Evolutionary conservation across 768 basidiomycete species (phyloP).

Genomic region (Hericium coralloides): DNA sequence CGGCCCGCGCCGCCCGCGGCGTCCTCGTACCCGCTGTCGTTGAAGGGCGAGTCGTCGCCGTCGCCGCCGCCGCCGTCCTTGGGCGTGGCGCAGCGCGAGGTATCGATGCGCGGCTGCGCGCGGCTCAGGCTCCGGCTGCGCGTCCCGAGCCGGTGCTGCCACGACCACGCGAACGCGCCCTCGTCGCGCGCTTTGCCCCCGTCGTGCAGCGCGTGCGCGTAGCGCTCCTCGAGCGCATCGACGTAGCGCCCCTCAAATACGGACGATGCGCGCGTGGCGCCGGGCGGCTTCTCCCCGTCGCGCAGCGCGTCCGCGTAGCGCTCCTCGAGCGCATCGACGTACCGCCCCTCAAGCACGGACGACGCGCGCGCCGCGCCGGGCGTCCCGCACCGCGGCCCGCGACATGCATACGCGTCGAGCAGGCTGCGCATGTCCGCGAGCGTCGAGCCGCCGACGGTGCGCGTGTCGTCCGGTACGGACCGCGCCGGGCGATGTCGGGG

Average conservation of each 20-base stretch:
- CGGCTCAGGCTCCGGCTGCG: conserved; percentile 4
- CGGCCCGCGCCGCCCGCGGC: conserved; percentile 1
- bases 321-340: too few species aligned
- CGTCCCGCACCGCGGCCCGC: background rate
- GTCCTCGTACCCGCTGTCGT: conserved; percentile 2
- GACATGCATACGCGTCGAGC: conserved; percentile 12
- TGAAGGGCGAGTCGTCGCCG: background rate
- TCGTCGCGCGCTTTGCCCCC: conserved; percentile 5
- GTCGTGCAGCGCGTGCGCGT: too few species aligned
- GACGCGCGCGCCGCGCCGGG: conserved; percentile 8
- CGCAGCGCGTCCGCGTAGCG: too few species aligned
- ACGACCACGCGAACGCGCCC: conserved; percentile 12
- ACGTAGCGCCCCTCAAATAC: conserved; percentile 7
- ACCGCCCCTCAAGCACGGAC: conserved; percentile 11
- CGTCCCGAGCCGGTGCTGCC: conserved; percentile 8
- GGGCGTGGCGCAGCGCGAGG: background rate
- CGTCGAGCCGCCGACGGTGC: conserved; percentile 20
- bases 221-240: too few species aligned
- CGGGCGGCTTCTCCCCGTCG: background rate
- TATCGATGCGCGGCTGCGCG: background rate
- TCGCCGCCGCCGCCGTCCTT: background rate
- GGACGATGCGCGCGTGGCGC: conserved; percentile 10
- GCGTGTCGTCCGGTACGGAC: background rate
- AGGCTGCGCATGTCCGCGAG: conserved; percentile 13
- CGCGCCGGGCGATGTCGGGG: background rate